These are phyloP conservation scores for Paecilomyces fulvus DNA, from an alignment of 2,329 filamentous ascomycete genomes.

Conservation along the genomic window DNA sequence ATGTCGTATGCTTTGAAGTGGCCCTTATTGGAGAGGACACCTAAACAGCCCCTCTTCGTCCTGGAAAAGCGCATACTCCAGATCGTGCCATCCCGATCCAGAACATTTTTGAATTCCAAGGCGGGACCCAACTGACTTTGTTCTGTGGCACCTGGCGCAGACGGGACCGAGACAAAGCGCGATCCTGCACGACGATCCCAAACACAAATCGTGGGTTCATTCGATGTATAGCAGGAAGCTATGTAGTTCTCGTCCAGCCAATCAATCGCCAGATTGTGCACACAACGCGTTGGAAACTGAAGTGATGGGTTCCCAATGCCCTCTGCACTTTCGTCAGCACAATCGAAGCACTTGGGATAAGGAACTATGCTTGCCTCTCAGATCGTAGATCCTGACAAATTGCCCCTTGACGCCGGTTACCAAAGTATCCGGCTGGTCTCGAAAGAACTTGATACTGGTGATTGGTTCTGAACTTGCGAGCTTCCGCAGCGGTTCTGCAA, in stretches of 20 bases:
- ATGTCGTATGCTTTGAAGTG: slow-evolving; percentile 51
- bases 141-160: slow-evolving; percentile 23
- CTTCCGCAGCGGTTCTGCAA: slow-evolving; percentile 47
- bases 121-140: slow-evolving; percentile 39
- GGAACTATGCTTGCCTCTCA: slow-evolving; percentile 42
- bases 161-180: slow-evolving; percentile 27
- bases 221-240: slow-evolving; percentile 47
- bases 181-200: slow-evolving; percentile 51
- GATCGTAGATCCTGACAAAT: slow-evolving; percentile 54
- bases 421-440: slow-evolving; percentile 51
- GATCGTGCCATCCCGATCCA: slow-evolving; percentile 46
- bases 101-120: slow-evolving; percentile 49
- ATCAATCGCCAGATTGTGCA: slow-evolving; percentile 57
- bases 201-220: slow-evolving; percentile 51
- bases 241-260: slow-evolving; percentile 58
- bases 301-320: slow-evolving; percentile 33
- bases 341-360: background rate
- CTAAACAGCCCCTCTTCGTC: slow-evolving; percentile 49
- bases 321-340: slow-evolving; percentile 14
- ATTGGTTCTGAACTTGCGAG: slow-evolving; percentile 55
- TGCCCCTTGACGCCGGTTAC: slow-evolving; percentile 53
- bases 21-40: slow-evolving; percentile 50
- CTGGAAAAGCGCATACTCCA: slow-evolving; percentile 57
- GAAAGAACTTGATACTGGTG: slow-evolving; percentile 57
- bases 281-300: slow-evolving; percentile 49